Evolutionary conservation across 257 asterid species (phyloP), one percentile per base, ranked within the genome.

Genomic region (Coffea eugenioides): DNA sequence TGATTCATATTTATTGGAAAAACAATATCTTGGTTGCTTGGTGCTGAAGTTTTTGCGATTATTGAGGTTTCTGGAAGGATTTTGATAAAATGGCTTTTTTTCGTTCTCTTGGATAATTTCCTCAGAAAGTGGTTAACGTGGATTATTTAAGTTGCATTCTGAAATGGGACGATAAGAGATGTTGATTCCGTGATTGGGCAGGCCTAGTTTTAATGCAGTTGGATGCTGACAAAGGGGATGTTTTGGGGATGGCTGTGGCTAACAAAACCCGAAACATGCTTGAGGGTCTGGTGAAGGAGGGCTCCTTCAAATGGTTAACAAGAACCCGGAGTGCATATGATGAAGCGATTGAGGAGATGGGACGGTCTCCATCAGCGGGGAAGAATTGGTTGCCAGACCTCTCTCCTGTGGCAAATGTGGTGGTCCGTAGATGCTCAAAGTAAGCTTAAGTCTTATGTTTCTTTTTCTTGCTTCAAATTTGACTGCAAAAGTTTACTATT

Each of bases 351-450:
- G 97, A 91, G 86, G 98, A 94, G 79, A 90, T 86, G 89, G 88
- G 78, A 54, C 80, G 46, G 27, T 90, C 97, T 80, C 91, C 97
- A 7, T 85, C 96, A 18, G 90, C 92, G 16, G 94, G 91, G 75
- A 88, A 80, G 85, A 90, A 87, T 81, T 90, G 93, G 95, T 69
- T 95, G 82, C 85, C 92, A 0, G 94, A 92, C 84, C 97, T 95
- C 82, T 93, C 99, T 75, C 89, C 90, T 41, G 85, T 84, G 13
- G 98, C 97, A 12, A 95, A 93, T 84, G 90, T 89, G 43, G 93
- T 95, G 3, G 89, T 92, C 83, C 88, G 94, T n/a, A 88, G 93
- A 90, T 93, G 99, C 88, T 90, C 99, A 79, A 95, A 91, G 99
- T 95, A 84, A 81, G 97, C 77, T 84, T 84, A 64, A 20, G 71